Evolutionary conservation across 441 rosid species (phyloP), one percentile per base, ranked within the genome.

Genomic region (Eugenia klotzschiana): DNA sequence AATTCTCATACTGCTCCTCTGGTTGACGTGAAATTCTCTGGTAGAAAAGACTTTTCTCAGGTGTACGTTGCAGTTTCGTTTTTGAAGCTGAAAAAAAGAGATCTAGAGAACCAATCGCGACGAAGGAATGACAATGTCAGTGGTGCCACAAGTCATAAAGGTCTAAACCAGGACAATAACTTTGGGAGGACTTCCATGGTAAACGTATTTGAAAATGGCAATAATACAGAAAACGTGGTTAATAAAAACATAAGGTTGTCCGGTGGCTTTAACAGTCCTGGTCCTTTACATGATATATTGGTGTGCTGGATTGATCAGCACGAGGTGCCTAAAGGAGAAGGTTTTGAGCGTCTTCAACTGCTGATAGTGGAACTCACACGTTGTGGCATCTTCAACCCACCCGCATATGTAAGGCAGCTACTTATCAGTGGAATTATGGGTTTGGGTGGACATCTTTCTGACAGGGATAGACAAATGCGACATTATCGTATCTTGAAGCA

Each of bases 281-380:
- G 99, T 73, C 95, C 98, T 52, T 87, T 98, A 81, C 99, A 98
- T 87, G 99, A 98, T 89, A 91, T 94, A 89, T 87, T 94, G 69
- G 98, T 96, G 50, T 98, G 99, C 86, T 98, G 99, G 99, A 95
- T 98, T 54, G 99, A 98, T 91, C 99, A 96, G 88, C 98, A 98
- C 84, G 98, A 95, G 87, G 92, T 90, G 79, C 92, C 90, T 81
- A 93, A 86, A 84, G 93, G 96, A 83, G 94, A 92, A 86, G 98
- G 98, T 84, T 85, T 89, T 85, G 94, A 94, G 89, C 91, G 93
- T 79, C 87, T 96, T 89, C 99, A 93, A 88, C 92, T 94, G 74
- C 92, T 98, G 52, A 82, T 94, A 15, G 91, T 91, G 84, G 99
- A 98, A 87, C 98, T 98, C 81, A 85, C 93, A 82, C 93, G 90